Evolutionary conservation across 2,329 filamentous ascomycete genomes (phyloP).

Genomic region (Neophaeococcomyces aloes): DNA sequence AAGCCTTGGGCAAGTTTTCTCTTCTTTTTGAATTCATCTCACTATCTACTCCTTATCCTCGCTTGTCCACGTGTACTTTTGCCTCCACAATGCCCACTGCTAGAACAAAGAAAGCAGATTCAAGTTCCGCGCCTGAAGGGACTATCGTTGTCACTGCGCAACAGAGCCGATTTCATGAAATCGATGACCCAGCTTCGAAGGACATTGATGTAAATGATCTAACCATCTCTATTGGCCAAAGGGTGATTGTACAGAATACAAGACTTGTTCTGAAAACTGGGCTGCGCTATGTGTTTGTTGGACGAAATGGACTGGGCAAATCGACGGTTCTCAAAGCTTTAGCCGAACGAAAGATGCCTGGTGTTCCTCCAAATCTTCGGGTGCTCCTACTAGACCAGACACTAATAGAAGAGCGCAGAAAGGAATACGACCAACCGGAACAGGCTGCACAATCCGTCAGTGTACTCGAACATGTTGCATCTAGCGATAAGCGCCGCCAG

Average conservation of each 20-base stretch:
- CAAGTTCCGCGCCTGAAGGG: constrained; percentile 3
- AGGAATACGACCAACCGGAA: constrained; percentile 25
- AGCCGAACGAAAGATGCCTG: constrained; percentile 66
- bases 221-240: constrained; percentile 16
- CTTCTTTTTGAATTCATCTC: too few species aligned
- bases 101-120: constrained; percentile 1
- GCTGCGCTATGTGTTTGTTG: constrained; percentile 65
- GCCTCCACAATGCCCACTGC: constrained; percentile 3
- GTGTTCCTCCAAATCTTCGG: constrained; percentile 55
- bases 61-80: too few species aligned
- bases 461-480: constrained; percentile 58
- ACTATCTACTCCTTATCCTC: too few species aligned
- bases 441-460: constrained; percentile 26
- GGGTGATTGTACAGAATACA: constrained; percentile 59
- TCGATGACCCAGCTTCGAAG: constrained; percentile 16
- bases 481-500: constrained; percentile 40
- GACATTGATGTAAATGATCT: constrained; percentile 20
- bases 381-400: constrained; percentile 63
- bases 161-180: constrained; percentile 20
- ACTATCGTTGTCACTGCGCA: constrained; percentile 20
- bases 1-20: too few species aligned
- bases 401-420: constrained; percentile 10
- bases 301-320: constrained; percentile 73
- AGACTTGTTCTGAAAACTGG: constrained; percentile 62
- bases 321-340: constrained; percentile 67